Evolutionary conservation across 371 early-diverging fungal species (phyloP).

Genomic region (Mucor piriformis): DNA sequence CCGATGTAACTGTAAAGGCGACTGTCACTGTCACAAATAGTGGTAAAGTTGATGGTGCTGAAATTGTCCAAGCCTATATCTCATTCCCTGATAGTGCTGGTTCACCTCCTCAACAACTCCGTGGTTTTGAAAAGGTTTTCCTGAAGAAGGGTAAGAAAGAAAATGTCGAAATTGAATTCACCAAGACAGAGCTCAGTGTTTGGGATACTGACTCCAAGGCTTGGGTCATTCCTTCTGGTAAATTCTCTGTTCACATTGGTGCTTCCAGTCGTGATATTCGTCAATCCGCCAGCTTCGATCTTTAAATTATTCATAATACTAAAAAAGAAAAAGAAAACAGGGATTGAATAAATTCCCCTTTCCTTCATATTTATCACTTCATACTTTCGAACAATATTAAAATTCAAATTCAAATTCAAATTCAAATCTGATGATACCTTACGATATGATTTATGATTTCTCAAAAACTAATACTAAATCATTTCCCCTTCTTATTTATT

Average conservation of each 20-base stretch:
- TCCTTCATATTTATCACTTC: neutral
- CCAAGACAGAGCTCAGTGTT: slow-evolving; percentile 41
- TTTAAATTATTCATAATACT: slow-evolving; percentile 2
- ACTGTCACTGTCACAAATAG: slow-evolving; percentile 50
- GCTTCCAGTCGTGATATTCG: slow-evolving; percentile 57
- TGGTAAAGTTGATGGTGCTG: slow-evolving; percentile 54
- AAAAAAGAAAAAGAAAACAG: neutral
- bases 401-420: too few relatives aligned
- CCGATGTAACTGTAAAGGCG: slow-evolving; percentile 18
- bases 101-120: slow-evolving; percentile 58
- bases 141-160: slow-evolving; percentile 31
- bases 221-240: slow-evolving; percentile 53
- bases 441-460: too few relatives aligned
- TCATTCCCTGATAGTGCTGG: slow-evolving; percentile 49
- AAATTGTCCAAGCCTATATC: slow-evolving; percentile 62
- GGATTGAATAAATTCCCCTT: too few relatives aligned
- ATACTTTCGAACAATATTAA: neutral
- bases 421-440: too few relatives aligned
- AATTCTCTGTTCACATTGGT: slow-evolving; percentile 50
- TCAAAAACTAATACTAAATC: too few relatives aligned
- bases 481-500: too few relatives aligned
- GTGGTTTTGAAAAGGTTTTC: slow-evolving; percentile 56
- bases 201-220: slow-evolving; percentile 39
- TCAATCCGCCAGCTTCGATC: slow-evolving; percentile 20
- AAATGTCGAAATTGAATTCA: slow-evolving; percentile 41